A percentile compares a stretch with the other conserved stretches of the same genome.
These are phyloP conservation scores for Stygiomarasmius scandens DNA, from an alignment of 1,284 basidiomycete genomes.

Conservation along the genomic window DNA sequence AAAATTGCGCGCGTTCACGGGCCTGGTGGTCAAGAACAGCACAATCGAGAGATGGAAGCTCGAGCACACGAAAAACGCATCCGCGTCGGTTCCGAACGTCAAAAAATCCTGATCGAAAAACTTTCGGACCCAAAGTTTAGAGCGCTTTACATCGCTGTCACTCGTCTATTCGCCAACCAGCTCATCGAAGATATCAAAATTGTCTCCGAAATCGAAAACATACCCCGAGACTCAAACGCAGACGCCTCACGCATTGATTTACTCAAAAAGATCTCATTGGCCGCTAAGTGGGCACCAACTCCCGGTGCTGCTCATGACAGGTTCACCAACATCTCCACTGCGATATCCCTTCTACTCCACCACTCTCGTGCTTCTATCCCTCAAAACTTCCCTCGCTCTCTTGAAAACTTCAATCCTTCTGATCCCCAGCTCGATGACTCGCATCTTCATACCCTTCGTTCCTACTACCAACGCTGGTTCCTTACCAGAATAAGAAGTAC, in stretches of 20 bases:
- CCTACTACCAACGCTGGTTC: slow-evolving; percentile 55
- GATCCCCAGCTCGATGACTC: slow-evolving; percentile 28
- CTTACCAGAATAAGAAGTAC: slow-evolving; percentile 57
- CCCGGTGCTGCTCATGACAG: slow-evolving; percentile 61
- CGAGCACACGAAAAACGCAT: slow-evolving; percentile 23
- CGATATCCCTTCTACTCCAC: slow-evolving; percentile 57
- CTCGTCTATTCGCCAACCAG: slow-evolving; percentile 59
- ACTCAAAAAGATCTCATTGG: slow-evolving; percentile 52
- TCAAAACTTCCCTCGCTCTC: slow-evolving; percentile 18
- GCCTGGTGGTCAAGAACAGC: background rate
- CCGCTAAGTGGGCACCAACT: slow-evolving; percentile 72
- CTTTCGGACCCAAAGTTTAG: slow-evolving; percentile 52
- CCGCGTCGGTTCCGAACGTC: slow-evolving; percentile 20
- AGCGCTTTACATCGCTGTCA: slow-evolving; percentile 64
- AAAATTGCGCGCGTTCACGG: slow-evolving; percentile 1
- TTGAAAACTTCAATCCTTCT: slow-evolving; percentile 19
- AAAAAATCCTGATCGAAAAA: slow-evolving; percentile 42
- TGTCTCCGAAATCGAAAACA: slow-evolving; percentile 35
- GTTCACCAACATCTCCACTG: slow-evolving; percentile 63
- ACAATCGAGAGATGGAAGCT: slow-evolving; percentile 15
- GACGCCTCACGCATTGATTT: slow-evolving; percentile 35
- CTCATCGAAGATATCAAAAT: slow-evolving; percentile 49
- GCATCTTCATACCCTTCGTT: slow-evolving; percentile 41
- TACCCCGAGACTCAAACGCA: slow-evolving; percentile 25
- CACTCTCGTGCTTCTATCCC: slow-evolving; percentile 25